These are phyloP conservation scores for slime mould (Dictyostelium discoideum) DNA, from an alignment of 78 protist genomes.

Conservation along the genomic window DNA sequence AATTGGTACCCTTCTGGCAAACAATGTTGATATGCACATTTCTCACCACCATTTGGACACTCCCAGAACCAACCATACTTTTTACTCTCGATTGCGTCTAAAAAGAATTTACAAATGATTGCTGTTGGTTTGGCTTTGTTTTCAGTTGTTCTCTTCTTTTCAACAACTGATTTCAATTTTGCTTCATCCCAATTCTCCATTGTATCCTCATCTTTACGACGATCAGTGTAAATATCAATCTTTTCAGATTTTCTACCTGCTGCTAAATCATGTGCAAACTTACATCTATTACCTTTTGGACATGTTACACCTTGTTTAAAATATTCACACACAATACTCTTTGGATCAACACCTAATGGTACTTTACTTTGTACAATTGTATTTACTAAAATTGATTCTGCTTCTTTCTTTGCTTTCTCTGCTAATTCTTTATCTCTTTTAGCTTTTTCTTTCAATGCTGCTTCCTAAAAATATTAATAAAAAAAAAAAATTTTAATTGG, in stretches of 20 bases:
- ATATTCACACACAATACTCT: constrained; percentile 89
- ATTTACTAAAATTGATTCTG: constrained; percentile 32
- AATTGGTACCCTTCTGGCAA: constrained; percentile 93
- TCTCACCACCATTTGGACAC: constrained; percentile 90
- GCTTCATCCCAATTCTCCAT: constrained; percentile 90
- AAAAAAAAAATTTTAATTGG: neutral
- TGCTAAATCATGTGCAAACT: constrained; percentile 87
- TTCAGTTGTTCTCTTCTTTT: constrained; percentile 60
- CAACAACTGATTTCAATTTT: constrained; percentile 82
- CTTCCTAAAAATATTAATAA: neutral
- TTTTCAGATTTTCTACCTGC: constrained; percentile 62
- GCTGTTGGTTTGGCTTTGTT: constrained; percentile 49
- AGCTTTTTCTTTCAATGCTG: constrained; percentile 2
- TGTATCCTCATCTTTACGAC: constrained; percentile 74
- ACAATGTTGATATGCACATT: constrained; percentile 90
- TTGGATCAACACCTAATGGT: constrained; percentile 90
- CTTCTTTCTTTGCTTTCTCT: constrained; percentile 69
- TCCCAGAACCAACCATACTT: constrained; percentile 96
- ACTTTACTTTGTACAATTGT: constrained; percentile 58
- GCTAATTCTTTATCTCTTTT: constrained; percentile 31
- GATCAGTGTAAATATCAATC: constrained; percentile 75
- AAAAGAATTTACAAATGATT: constrained; percentile 90
- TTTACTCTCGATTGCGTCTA: constrained; percentile 90
- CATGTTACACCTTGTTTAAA: constrained; percentile 85
- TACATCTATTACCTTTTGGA: constrained; percentile 89